These are phyloP conservation scores for Conticribra guillardii DNA, from an alignment of 108 stramenopile species.

Conservation along the genomic window DNA sequence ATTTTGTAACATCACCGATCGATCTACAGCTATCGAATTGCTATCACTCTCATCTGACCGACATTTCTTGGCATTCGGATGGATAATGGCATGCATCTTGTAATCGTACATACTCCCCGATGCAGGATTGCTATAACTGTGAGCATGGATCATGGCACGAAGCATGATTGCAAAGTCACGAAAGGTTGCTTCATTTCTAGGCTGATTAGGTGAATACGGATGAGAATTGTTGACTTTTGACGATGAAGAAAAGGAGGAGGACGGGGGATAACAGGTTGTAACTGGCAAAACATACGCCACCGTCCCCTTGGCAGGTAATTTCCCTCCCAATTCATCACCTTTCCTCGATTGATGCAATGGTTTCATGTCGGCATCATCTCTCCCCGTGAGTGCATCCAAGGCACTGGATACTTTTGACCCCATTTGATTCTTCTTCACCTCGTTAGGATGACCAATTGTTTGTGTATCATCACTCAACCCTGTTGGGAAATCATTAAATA, in stretches of 20 bases:
- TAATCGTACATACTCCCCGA: constrained; percentile 64
- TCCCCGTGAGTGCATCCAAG: neutral
- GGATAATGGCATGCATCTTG: constrained; percentile 75
- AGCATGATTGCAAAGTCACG: constrained; percentile 60
- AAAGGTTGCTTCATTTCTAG: constrained; percentile 29
- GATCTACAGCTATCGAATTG: constrained; percentile 13
- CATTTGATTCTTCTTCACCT: constrained; percentile 2
- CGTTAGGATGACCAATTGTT: constrained; percentile 15
- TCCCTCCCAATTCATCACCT: neutral
- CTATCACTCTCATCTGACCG: neutral
- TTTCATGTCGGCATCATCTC: neutral
- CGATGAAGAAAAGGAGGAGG: neutral
- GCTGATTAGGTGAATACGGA: constrained; percentile 29
- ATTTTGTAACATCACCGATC: constrained; percentile 33
- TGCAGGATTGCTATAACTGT: constrained; percentile 44
- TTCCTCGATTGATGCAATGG: neutral
- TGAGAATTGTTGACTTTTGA: constrained; percentile 12
- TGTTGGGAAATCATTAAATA: constrained; percentile 30
- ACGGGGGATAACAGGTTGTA: constrained; percentile 28
- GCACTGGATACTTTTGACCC: neutral
- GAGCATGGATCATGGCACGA: constrained; percentile 61
- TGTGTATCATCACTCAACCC: constrained; percentile 26
- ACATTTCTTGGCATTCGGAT: constrained; percentile 57
- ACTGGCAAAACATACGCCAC: constrained; percentile 42
- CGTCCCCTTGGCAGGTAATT: constrained; percentile 32